Evolutionary conservation across 75 land plant genomes (phyloP), one percentile per base, ranked within the genome.

Genomic region (Pseudotsuga menziesii): DNA sequence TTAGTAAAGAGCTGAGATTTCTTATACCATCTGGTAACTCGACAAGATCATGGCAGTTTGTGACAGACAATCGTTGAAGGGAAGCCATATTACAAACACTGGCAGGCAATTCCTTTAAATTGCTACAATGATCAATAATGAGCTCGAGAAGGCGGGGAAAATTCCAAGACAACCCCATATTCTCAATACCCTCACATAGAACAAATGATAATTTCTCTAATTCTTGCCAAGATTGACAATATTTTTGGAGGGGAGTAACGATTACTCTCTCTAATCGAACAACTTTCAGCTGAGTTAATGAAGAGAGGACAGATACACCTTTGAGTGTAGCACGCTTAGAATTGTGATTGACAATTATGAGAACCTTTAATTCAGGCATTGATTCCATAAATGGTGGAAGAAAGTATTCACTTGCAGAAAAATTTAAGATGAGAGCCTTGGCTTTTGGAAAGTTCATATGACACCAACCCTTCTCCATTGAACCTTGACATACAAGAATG

Each of bases 391-490:
- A 90, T 0, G 88, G 84, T 61, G 92, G 92, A 66, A 90, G 71
- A 69, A 76, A 85, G 79, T 85, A 90, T 29, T 57, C 75, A n/a
- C 25, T 64, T 9, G 92, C 82, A 9, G 84, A 80, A 56, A 88
- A 88, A 63, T 85, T 90, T 5, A 90, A 74, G 12, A 90, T 76
- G 48, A 90, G 88, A 15, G 86, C 92, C 75, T 90, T 86, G 41
- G 92, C 84, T n/a, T 82, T 80, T 23, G 92, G 92, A 55, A 86
- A 86, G 9, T 75, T 44, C 90, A 90, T 85, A 0, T 57, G 52
- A 26, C 77, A 80, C 92, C 92, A 90, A 64, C 86, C 88, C 39
- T 81, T 80, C 66, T 82, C 73, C 88, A 90, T 90, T 58, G 80
- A 80, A 61, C 92, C 92, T 90, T 56, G 41, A 79, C 35, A 39